Conservation (phyloP, 306 rosid genomes). For the Begonia masoniana region DNA sequence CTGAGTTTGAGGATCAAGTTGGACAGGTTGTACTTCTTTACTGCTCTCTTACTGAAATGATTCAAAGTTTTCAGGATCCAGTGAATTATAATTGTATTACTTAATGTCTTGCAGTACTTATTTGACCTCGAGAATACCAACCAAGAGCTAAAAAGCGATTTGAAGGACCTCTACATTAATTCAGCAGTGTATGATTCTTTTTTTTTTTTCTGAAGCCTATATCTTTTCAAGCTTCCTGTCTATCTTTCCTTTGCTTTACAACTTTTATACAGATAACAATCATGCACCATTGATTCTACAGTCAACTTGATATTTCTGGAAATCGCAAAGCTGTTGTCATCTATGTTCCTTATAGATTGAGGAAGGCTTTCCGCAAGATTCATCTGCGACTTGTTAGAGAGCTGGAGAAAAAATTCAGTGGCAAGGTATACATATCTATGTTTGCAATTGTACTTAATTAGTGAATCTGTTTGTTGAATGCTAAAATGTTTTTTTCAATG, state of each 20-base stretch:
- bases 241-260: neutral
- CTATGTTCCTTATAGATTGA: conserved; percentile 60
- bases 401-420: conserved; percentile 88
- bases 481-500: no score
- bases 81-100: neutral
- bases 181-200: conserved; percentile 53
- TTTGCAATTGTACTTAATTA: no score
- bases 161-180: conserved; percentile 82
- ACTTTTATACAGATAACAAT: neutral
- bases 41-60: no score
- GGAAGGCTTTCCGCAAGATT: conserved; percentile 73
- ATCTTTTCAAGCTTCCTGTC: neutral
- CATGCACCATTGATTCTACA: conserved; percentile 8
- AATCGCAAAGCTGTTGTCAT: conserved; percentile 68
- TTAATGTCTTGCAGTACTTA: conserved; percentile 31
- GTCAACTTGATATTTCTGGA: conserved; percentile 68
- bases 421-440: conserved; percentile 36
- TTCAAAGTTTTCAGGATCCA: no score
- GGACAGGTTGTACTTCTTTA: conserved; percentile 36
- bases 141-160: conserved; percentile 75
- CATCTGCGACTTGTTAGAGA: conserved; percentile 78
- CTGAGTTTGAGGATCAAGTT: conserved; percentile 55
- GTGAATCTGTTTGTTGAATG: no score
- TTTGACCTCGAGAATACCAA: conserved; percentile 75
- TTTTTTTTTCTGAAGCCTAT: no score